A percentile compares a stretch with the other conserved stretches of the same genome.
These are phyloP conservation scores for Aspergillus ellipticus DNA, from an alignment of 495 filamentous ascomycete species.

Conservation along the genomic window DNA sequence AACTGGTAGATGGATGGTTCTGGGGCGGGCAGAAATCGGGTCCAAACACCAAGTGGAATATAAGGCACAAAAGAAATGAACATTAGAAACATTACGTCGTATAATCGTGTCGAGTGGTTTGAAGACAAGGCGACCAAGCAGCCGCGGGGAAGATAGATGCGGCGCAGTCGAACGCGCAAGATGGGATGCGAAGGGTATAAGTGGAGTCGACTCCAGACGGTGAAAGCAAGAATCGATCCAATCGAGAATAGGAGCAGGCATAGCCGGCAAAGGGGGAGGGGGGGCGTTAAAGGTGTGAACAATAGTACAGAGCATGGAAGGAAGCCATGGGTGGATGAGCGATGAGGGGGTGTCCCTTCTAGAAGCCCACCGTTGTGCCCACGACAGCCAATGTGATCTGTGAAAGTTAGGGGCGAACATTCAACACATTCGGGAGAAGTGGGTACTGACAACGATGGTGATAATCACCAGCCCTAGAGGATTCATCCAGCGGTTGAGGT, in stretches of 20 bases:
- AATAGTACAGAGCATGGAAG: not conserved
- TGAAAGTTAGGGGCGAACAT: constrained; percentile 12
- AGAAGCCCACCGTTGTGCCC: constrained; percentile 46
- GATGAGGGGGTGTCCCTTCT: constrained; percentile 1
- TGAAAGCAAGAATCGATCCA: constrained; percentile 2
- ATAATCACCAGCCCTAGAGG: constrained; percentile 74
- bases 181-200: not conserved
- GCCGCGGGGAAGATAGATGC: constrained; percentile 13
- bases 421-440: not conserved
- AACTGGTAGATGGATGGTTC: not conserved
- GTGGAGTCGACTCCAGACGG: not conserved
- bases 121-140: constrained; percentile 23
- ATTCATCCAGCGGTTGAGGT: constrained; percentile 83
- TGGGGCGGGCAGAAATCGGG: constrained; percentile 9
- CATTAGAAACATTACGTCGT: constrained; percentile 37
- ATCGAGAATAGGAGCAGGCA: not conserved
- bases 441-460: constrained; percentile 62
- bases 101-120: constrained; percentile 27
- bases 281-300: not conserved
- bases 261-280: not conserved
- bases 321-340: not conserved
- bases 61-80: constrained; percentile 13
- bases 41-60: constrained; percentile 2
- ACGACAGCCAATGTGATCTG: constrained; percentile 59
- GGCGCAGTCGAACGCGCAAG: constrained; percentile 1